These are phyloP conservation scores for Fimicolochytrium jonesii DNA, from an alignment of 192 early-diverging fungal genomes.

Conservation along the genomic window DNA sequence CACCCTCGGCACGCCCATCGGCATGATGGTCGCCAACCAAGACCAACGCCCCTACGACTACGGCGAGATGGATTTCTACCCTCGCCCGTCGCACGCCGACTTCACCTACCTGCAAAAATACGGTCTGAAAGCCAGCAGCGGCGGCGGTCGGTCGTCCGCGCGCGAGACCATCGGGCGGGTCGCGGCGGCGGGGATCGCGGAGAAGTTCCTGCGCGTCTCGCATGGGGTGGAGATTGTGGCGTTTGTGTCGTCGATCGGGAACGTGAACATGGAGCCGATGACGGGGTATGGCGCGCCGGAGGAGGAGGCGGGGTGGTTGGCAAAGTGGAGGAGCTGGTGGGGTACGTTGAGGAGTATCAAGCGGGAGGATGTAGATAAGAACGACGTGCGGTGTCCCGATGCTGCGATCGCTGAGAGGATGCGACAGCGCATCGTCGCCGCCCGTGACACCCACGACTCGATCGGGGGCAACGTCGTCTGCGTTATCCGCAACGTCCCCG, in stretches of 20 bases:
- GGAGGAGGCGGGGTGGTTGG: conserved; percentile 56
- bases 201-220: conserved; percentile 83
- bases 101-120: conserved; percentile 97
- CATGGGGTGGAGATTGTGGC: conserved; percentile 89
- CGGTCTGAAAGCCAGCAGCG: conserved; percentile 88
- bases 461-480: conserved; percentile 95
- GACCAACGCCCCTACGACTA: conserved; percentile 97
- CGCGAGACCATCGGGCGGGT: conserved; percentile 96
- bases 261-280: conserved; percentile 65
- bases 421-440: conserved; percentile 75
- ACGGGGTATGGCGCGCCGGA: conserved; percentile 46
- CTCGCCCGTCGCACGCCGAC: conserved; percentile 97
- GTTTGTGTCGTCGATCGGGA: conserved; percentile 87
- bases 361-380: conserved; percentile 72
- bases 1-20: conserved; percentile 93
- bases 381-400: conserved; percentile 88
- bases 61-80: conserved; percentile 91
- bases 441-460: conserved; percentile 79
- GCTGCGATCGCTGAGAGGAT: conserved; percentile 67
- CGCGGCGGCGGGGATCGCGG: conserved; percentile 95
- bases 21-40: conserved; percentile 84
- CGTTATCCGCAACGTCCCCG: conserved; percentile 88
- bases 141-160: conserved; percentile 90
- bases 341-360: conserved; percentile 61
- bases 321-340: conserved; percentile 54